A percentile compares a stretch with the other conserved stretches of the same genome.
phyloP scores from a whole-genome alignment of 192 early-diverging fungal species.

The Entomortierella lignicola region DNA sequence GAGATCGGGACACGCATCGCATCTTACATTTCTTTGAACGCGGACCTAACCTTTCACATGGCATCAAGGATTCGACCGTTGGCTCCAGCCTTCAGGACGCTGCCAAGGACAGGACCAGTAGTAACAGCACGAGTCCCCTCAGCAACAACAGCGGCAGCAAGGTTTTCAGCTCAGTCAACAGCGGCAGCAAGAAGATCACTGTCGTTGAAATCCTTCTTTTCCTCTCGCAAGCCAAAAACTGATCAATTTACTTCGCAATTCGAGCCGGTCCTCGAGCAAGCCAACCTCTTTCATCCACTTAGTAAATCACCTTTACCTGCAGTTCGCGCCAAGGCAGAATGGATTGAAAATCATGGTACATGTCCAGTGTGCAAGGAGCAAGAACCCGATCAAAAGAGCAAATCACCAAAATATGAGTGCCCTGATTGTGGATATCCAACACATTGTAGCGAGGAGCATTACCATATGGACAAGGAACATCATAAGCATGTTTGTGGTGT shows the following conservation, averaged over 20 bases:
- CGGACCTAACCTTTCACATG: constrained; percentile 2
- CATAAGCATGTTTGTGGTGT: constrained; percentile 68
- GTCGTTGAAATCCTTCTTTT: constrained; percentile 51
- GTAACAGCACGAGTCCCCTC: constrained; percentile 14
- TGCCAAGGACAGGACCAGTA: constrained; percentile 24
- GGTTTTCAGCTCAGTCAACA: not conserved
- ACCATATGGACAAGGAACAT: constrained; percentile 65
- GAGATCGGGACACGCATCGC: not conserved
- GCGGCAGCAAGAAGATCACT: constrained; percentile 38
- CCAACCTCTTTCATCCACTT: constrained; percentile 77
- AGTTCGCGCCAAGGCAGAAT: constrained; percentile 70
- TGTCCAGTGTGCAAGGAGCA: constrained; percentile 77
- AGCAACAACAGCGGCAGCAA: not conserved
- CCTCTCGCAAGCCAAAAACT: constrained; percentile 33
- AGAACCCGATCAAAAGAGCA: constrained; percentile 41
- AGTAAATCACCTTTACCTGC: constrained; percentile 75
- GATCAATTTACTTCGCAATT: constrained; percentile 48
- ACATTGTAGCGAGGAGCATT: constrained; percentile 79
- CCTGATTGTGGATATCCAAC: constrained; percentile 85
- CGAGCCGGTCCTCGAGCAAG: constrained; percentile 56
- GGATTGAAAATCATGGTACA: constrained; percentile 72
- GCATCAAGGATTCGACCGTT: constrained; percentile 51
- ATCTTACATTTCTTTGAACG: not conserved
- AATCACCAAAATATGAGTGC: constrained; percentile 72
- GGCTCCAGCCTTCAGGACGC: constrained; percentile 39